Evolutionary conservation across 768 basidiomycete species (phyloP).

Genomic region (Butyriboletus loyo): DNA sequence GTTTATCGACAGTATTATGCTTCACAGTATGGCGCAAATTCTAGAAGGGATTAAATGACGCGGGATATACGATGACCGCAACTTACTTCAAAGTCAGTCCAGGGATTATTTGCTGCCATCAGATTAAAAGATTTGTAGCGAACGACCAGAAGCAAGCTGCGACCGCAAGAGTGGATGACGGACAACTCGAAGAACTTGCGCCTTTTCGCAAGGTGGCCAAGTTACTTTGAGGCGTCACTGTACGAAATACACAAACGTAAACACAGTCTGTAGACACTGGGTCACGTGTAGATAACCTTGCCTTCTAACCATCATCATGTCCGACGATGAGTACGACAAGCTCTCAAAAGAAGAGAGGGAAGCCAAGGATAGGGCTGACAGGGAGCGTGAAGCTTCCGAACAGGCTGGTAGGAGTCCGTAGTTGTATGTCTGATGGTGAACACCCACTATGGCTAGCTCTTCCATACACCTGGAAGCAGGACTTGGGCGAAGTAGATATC

Average conservation of each 20-base stretch:
- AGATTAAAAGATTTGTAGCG: conserved; percentile 13
- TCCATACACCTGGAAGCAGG: conserved; percentile 91
- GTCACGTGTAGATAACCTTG: conserved; percentile 31
- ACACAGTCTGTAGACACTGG: conserved; percentile 14
- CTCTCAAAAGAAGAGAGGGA: conserved; percentile 76
- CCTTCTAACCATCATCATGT: conserved; percentile 28
- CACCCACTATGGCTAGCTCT: conserved; percentile 50
- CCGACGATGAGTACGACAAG: conserved; percentile 65
- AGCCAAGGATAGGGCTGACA: conserved; percentile 62
- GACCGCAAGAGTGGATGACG: conserved; percentile 10
- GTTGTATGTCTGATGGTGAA: conserved; percentile 19
- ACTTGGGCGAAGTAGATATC: conserved; percentile 83
- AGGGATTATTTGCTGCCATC: conserved; percentile 63
- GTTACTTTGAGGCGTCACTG: conserved; percentile 19
- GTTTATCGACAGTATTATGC: conserved; percentile 79
- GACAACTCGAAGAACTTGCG: conserved; percentile 3
- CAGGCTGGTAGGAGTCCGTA: conserved; percentile 67
- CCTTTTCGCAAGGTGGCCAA: conserved; percentile 10
- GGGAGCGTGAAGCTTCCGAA: conserved; percentile 68
- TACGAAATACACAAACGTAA: conserved; percentile 33
- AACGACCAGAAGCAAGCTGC: conserved; percentile 3
- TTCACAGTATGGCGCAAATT: conserved; percentile 66
- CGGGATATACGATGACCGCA: neutral
- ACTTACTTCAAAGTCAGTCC: conserved; percentile 74
- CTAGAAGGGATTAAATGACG: conserved; percentile 39